phyloP scores from a whole-genome alignment of 257 asterid genomes.

The Rehmannia glutinosa region DNA sequence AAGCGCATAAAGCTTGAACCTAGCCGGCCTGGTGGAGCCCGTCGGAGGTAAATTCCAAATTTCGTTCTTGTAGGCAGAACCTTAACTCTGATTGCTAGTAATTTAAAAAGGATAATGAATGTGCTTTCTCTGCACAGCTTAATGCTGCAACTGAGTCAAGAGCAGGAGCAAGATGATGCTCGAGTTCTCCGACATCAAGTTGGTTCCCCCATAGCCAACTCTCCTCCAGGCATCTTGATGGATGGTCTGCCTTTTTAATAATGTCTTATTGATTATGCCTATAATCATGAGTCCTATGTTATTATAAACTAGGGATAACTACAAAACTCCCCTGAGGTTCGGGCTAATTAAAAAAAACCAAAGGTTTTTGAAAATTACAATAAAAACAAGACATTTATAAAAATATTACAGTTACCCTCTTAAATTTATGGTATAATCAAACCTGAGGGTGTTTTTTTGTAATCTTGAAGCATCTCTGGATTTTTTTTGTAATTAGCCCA shows the following conservation, averaged over 20 bases:
- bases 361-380: no score
- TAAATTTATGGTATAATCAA: no score
- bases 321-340: no score
- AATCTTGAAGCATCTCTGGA: no score
- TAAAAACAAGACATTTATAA: no score
- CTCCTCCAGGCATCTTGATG: conserved; percentile 75
- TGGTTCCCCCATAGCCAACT: conserved; percentile 79
- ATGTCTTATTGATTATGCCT: background rate
- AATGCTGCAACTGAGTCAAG: conserved; percentile 88
- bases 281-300: background rate
- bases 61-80: background rate
- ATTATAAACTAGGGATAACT: no score
- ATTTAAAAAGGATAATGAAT: background rate
- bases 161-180: conserved; percentile 74
- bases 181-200: conserved; percentile 58
- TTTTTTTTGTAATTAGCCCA: no score
- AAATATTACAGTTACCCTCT: background rate
- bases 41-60: conserved; percentile 55
- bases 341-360: no score
- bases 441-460: no score
- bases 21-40: conserved; percentile 97
- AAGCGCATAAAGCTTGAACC: conserved; percentile 96
- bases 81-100: background rate
- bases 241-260: background rate
- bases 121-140: conserved; percentile 43